Conservation (phyloP, 2,329 filamentous ascomycete genomes). For the Magnaporthiopsis rhizophila region DNA sequence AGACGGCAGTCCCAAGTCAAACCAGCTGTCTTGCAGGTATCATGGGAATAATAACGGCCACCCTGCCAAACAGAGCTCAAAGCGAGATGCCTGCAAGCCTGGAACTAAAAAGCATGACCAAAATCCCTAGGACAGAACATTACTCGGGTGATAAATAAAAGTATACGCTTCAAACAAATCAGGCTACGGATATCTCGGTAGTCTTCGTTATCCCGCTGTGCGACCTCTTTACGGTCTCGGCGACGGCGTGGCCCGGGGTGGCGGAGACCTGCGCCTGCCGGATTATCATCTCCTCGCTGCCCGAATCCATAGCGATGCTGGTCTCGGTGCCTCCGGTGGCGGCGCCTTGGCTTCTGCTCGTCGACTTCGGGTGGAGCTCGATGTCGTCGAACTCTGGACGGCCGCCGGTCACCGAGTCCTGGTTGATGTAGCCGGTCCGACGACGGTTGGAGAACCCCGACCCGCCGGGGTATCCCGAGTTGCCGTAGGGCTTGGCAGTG, state of each 20-base stretch:
- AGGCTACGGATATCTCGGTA: background rate
- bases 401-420: background rate
- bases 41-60: background rate
- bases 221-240: too few relatives aligned
- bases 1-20: too few relatives aligned
- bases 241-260: background rate
- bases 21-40: too few relatives aligned
- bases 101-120: background rate
- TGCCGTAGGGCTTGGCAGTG: constrained; percentile 1
- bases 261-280: background rate
- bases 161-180: background rate
- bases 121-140: background rate
- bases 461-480: background rate
- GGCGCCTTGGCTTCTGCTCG: background rate
- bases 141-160: background rate
- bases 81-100: background rate
- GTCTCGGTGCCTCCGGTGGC: background rate
- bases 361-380: background rate
- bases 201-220: constrained; percentile 2
- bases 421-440: constrained; percentile 6
- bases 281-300: constrained; percentile 10
- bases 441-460: background rate
- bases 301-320: constrained; percentile 1
- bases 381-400: background rate
- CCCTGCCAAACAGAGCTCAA: background rate